phyloP scores from a whole-genome alignment of 1,284 basidiomycete species.

The Sporisorium exsertum region DNA sequence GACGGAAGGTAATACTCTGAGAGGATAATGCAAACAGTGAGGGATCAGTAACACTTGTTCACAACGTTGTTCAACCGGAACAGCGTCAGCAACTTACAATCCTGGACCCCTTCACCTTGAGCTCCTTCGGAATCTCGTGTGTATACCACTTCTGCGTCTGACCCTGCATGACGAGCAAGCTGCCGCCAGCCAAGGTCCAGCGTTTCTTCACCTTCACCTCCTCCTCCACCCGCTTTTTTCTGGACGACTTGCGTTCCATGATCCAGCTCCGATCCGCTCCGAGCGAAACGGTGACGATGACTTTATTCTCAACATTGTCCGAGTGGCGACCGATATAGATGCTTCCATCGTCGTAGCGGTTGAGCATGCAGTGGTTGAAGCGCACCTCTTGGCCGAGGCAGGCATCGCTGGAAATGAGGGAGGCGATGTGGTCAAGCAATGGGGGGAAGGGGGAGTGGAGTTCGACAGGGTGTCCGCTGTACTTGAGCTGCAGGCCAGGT shows the following conservation, averaged over 20 bases:
- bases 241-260: constrained; percentile 64
- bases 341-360: constrained; percentile 72
- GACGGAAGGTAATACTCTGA: constrained; percentile 56
- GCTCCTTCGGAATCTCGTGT: constrained; percentile 64
- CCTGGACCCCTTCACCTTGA: constrained; percentile 48
- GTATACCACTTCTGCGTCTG: constrained; percentile 73
- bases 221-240: constrained; percentile 1
- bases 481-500: constrained; percentile 70
- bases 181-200: constrained; percentile 71
- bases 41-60: too few species aligned
- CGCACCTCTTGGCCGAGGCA: constrained; percentile 69
- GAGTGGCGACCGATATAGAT: constrained; percentile 71
- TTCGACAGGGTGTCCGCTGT: constrained; percentile 68
- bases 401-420: constrained; percentile 65
- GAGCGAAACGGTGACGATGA: constrained; percentile 73
- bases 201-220: constrained; percentile 50
- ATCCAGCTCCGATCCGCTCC: constrained; percentile 73
- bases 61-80: neutral
- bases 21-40: neutral
- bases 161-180: constrained; percentile 74
- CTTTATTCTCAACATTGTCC: constrained; percentile 70
- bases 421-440: constrained; percentile 70
- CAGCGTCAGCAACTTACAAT: constrained; percentile 34
- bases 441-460: constrained; percentile 72
- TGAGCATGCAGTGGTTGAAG: constrained; percentile 74